Base-by-base conservation (phyloP, 345 rosid species). In the Gossypium bickii region DNA sequence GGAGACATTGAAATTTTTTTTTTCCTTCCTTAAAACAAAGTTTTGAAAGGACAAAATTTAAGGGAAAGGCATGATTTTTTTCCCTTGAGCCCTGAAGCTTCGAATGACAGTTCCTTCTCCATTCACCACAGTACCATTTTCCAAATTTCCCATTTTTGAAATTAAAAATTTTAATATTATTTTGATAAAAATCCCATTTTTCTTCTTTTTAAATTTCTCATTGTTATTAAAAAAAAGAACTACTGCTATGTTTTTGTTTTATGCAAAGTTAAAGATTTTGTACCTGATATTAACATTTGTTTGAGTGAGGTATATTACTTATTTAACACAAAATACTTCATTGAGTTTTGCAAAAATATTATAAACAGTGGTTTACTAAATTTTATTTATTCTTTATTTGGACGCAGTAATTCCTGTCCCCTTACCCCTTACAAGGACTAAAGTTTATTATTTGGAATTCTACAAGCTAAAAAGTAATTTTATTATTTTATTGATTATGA, bases 41-140 rank as follows among this genome's bases (percentile, higher is more conserved):
- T 20, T 24, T 70, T 25, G 12, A 20, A 45, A 24, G 82, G 76
- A 68, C 56, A 80, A 83, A 77, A 72, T 72, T 75, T 45, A 68
- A 49, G 76, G 64, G 75, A 77, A 76, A 74, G 68, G 55, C 80
- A 73, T 80, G 72, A 61, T 78, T 76, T 78, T 48, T 53, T 17
- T 7, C 8, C 0, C 12, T 56, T 56, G 5, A 52, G 2, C 10
- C 65, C 75, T 70, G 78, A 64, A 78, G 66, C 17, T 41, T 74
- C 77, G 79, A 83, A 59, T 78, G 79, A 80, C 82, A 78, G 34
- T 75, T 80, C 80, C 29, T 70, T 47, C 12, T 24, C 16, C 0
- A 75, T 2, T 83, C 34, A 70, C 80, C 41, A 47, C 0, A 70
- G 71, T 76, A 18, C 78, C 86, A 82, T 59, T 64, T 56, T 3